These are phyloP conservation scores for Pseudocercospora macadamiae DNA, from an alignment of 2,329 filamentous ascomycete species.

Conservation along the genomic window DNA sequence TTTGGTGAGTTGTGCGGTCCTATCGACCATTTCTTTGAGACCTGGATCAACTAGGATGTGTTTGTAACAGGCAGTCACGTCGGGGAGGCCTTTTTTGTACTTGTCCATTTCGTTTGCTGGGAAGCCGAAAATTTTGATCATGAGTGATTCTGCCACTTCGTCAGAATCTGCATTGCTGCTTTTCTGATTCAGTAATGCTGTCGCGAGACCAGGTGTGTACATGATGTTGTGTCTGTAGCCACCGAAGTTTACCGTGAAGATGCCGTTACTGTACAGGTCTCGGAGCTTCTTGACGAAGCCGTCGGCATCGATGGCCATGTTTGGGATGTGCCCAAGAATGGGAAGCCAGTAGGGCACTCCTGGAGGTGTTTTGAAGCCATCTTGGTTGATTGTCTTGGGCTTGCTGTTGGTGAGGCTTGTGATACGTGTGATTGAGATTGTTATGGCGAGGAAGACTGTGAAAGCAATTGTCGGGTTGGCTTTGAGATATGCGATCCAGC, in stretches of 20 bases:
- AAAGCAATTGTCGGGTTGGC: constrained; percentile 1
- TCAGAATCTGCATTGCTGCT: constrained; percentile 37
- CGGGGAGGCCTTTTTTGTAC: constrained; percentile 43
- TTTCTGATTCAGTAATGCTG: constrained; percentile 44
- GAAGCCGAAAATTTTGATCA: constrained; percentile 47
- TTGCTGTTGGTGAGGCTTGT: constrained; percentile 22
- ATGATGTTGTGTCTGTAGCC: constrained; percentile 56
- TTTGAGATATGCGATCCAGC: constrained; percentile 3
- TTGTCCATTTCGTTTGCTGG: constrained; percentile 38
- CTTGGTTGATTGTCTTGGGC: constrained; percentile 13
- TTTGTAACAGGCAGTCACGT: constrained; percentile 37
- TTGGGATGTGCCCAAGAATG: constrained; percentile 58
- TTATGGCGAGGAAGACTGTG: constrained; percentile 9
- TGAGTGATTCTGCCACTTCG: constrained; percentile 30
- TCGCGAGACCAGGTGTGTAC: constrained; percentile 51
- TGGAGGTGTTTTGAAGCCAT: constrained; percentile 32
- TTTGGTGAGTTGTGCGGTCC: constrained; percentile 45
- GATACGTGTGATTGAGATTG: constrained; percentile 23
- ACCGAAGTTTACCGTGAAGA: constrained; percentile 55
- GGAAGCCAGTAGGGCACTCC: constrained; percentile 64
- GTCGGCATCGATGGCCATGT: constrained; percentile 51
- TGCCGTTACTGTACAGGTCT: constrained; percentile 44
- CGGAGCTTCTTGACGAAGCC: constrained; percentile 47
- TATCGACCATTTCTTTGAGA: constrained; percentile 46
- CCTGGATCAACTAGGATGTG: constrained; percentile 54